These are phyloP conservation scores for Erysimum cheiri DNA, from an alignment of 441 rosid species.

Conservation along the genomic window DNA sequence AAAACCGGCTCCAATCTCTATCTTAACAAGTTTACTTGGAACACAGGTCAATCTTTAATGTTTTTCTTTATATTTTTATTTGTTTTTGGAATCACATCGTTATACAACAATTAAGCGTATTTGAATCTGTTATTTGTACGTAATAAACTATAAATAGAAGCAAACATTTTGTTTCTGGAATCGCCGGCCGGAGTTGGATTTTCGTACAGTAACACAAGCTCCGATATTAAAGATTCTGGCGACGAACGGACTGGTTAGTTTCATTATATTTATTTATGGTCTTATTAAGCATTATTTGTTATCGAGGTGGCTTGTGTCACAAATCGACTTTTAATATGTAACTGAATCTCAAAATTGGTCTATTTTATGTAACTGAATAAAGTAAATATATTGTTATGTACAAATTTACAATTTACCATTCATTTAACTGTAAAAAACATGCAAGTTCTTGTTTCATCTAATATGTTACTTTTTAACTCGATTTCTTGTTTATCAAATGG, in stretches of 20 bases:
- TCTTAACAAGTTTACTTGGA: conserved; percentile 69
- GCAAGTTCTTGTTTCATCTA: no score
- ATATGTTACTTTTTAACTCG: no score
- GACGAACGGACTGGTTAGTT: conserved; percentile 70
- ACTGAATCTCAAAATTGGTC: no score
- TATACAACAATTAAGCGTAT: background rate
- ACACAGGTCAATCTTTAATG: conserved; percentile 44
- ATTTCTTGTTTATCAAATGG: no score
- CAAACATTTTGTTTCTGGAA: conserved; percentile 82
- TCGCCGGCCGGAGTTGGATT: conserved; percentile 95
- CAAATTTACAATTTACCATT: no score
- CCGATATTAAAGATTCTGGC: conserved; percentile 65
- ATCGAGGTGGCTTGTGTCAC: no score
- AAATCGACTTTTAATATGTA: no score
- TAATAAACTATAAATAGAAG: conserved; percentile 61
- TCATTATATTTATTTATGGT: no score
- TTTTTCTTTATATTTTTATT: background rate
- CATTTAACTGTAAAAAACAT: no score
- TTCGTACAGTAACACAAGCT: conserved; percentile 80
- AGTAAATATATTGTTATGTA: no score
- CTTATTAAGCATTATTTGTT: no score
- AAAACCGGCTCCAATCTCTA: conserved; percentile 63
- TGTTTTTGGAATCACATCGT: background rate
- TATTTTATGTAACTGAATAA: no score
- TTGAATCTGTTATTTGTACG: background rate